Evolutionary conservation across 1,284 basidiomycete genomes (phyloP), one percentile per base, ranked within the genome.

Genomic region (Coniophora puteana): DNA sequence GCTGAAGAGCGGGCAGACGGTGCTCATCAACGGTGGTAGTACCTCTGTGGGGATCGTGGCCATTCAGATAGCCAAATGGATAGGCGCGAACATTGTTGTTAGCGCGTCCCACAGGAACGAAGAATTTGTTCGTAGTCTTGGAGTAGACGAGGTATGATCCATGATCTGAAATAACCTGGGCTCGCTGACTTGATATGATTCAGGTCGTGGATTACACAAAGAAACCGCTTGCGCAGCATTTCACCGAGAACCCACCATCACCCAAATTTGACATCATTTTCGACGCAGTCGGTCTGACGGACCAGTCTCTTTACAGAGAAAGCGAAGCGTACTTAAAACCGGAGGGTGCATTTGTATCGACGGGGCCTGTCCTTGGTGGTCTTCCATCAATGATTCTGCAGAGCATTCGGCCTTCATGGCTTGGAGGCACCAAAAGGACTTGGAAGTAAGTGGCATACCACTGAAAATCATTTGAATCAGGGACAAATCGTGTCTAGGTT

Each of bases 21-120:
- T 88, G 4, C 72, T 86, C 46, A 66, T 88, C 46, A 78, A 83
- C 33, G 84, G 85, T 0, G 84, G 80, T 0, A 78, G 74, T 14
- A 74, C 79, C 1, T 63, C 74, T 3, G 80, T 85, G 1, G 86
- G 84, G 0, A 66, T 68, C 20, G 71, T 72, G 44, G 82, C 76
- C 0, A 76, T 85, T 29, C 83, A 87, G 52, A 62, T 86, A 20
- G 80, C 81, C 2, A 82, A 80, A 46, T 65, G 70, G 1, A 65
- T 69, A 44, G 78, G 78, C 1, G 69, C 74, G 29, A 71, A 57
- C 8, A 80, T 87, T 1, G 66, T 75, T 8, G 71, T 72, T 0
- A 74, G 71, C 3, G 80, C 78, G 11, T 82, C 78, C 1, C 60
- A 52, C 0, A 70, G 63, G 47, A 85, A 84, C 43, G 60, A 62